Evolutionary conservation across 805 yeast genomes (phyloP), one percentile per base, ranked within the genome.

Genomic region (Isabelozyma gotoi): DNA sequence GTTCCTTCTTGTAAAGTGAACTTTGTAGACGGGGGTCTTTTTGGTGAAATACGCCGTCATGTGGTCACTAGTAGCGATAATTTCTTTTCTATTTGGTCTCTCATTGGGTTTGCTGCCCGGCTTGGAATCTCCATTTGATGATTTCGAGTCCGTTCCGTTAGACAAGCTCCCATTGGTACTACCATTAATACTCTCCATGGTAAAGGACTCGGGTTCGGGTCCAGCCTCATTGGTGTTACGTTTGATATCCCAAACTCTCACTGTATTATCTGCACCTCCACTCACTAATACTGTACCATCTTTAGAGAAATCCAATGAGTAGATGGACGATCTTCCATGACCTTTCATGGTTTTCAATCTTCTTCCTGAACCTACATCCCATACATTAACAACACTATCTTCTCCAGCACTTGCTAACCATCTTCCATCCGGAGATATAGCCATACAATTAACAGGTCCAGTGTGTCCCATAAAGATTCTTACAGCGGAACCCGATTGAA

Each of bases 331-430:
- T 50, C 88, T 74, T 21, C 97, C 98, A 61, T 94, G 99, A 0
- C 99, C 99, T 45, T 88, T 79, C 97, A 94, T 88, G 7, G 88
- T 75, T 65, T 94, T 94, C 50, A 94, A 71, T 40, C 90, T 73
- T 51, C 96, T 77, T 17, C 98, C 98, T 2, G 91, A 79, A 2
- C 97, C 96, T 43, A 88, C 82, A 68, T 94, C 99, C 96, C 97
- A 94, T 33, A 94, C 76, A 59, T 85, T 85, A 29, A 94, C 86
- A 7, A 85, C 78, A 35, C 90, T 82, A 62, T 94, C 98, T 59
- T 90, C 97, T 42, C 96, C 96, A 2, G 96, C 97, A 44, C 90
- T 81, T 3, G 98, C 97, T 44, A 94, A 71, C 92, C 96, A 88
- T 58, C 97, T 77, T 3, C 99, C 99, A 70, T 94, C 97, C 0